Conservation (phyloP, 2,329 filamentous ascomycete genomes). For the Aspergillus arachidicola region DNA sequence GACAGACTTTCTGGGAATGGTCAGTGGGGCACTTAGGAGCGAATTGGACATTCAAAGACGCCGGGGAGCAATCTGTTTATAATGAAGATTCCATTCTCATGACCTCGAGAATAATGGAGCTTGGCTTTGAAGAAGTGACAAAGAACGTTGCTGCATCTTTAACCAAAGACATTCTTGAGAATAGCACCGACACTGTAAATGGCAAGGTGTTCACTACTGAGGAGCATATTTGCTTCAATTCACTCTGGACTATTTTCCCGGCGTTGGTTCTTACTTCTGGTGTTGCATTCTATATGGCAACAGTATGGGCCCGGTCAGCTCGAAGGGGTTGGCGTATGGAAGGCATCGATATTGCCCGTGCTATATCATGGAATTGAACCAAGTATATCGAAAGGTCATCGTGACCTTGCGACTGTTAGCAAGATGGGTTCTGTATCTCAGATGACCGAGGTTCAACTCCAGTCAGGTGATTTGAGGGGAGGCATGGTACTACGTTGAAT, state of each 20-base stretch:
- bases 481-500: background rate
- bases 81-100: no score
- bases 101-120: background rate
- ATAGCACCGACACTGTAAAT: background rate
- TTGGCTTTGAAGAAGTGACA: background rate
- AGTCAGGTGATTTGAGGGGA: background rate
- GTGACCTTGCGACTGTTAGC: background rate
- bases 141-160: background rate
- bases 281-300: background rate
- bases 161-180: background rate
- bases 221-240: background rate
- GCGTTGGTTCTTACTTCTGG: background rate
- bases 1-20: no score
- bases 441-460: background rate
- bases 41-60: no score
- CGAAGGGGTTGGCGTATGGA: background rate
- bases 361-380: background rate
- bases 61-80: no score
- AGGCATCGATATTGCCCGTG: background rate
- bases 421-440: background rate
- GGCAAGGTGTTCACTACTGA: background rate
- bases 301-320: background rate
- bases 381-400: background rate
- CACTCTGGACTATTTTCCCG: background rate
- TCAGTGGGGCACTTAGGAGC: no score